Base-by-base conservation (phyloP, 1,284 basidiomycete genomes). In the Puccinia horiana region DNA sequence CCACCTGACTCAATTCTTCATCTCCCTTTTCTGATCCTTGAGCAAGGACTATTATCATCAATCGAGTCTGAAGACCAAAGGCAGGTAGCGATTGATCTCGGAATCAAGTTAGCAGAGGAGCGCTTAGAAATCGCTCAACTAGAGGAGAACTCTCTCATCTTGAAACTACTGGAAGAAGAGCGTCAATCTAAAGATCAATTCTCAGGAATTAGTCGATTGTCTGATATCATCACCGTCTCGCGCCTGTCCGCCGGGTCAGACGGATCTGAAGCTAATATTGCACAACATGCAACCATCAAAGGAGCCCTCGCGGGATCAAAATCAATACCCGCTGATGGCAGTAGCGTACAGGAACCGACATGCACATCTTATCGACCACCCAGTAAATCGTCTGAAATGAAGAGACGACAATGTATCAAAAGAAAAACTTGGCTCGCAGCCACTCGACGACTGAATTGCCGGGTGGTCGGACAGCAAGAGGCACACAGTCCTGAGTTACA, bases 111-210 rank as follows among this genome's bases (percentile, higher is more conserved):
- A n/a, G 63, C 76, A 37, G 76, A 78, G 35, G 61, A 54, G 26
- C 44, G 76, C 11, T 67, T 78, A 12, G 47, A 65, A 35, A 78
- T 78, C 32, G 61, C 69, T 52, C 29, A 54, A 65, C 63, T 78
- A 26, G 47, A 69, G 14, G 63, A 65, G 26, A 78, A 23, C 26
- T 69, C 29, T 69, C 40, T 52, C 6, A 44, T 69, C 47, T 44
- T 78, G 44, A 69, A 40, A 49, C 52, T 78, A 14, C 47, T 78
- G n/a, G 76, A 78, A 29, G 76, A 78, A 52, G 76, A 78, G 65
- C 61, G 63, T 37, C 12, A 47, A 16, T 37, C 44, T 23, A 69
- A 49, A 40, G 76, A 78, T 32, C 26, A 54, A 47, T 65, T 65
- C 26, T 61, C 58, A 40, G 76, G 76, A 52, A 61, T 78, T n/a